A percentile compares a stretch with the other conserved stretches of the same genome.
Conservation (phyloP, 768 basidiomycete species). For the Vishniacozyma victoriae region DNA sequence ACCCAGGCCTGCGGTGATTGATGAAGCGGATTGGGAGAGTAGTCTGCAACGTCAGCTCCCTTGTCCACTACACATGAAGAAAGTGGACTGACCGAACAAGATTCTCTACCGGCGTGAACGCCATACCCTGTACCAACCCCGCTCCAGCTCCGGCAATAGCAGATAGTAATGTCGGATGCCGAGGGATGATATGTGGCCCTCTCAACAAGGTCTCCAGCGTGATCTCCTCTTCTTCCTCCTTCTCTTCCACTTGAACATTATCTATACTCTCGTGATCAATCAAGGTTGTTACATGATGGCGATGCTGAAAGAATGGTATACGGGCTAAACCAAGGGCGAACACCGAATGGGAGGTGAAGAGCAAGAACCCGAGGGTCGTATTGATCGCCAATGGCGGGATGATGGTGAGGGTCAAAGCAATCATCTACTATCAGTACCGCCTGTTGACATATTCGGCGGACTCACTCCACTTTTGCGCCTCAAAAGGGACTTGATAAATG, state of each 20-base stretch:
- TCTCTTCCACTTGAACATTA: not conserved
- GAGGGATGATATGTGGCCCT: slow-evolving; percentile 31
- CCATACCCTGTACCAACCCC: slow-evolving; percentile 36
- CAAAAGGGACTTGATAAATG: slow-evolving; percentile 35
- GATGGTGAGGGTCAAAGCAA: slow-evolving; percentile 32
- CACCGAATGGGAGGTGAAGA: slow-evolving; percentile 44
- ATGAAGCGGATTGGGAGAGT: slow-evolving; percentile 24
- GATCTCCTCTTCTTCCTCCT: slow-evolving; percentile 17
- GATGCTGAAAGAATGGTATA: slow-evolving; percentile 27
- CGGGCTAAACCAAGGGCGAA: slow-evolving; percentile 28
- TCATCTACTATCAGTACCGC: not conserved
- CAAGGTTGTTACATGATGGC: slow-evolving; percentile 61
- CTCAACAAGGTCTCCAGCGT: slow-evolving; percentile 21
- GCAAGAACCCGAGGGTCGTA: slow-evolving; percentile 39
- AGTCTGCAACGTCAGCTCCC: slow-evolving; percentile 9
- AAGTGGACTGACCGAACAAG: slow-evolving; percentile 30
- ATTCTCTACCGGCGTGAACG: slow-evolving; percentile 45
- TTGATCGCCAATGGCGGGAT: slow-evolving; percentile 43
- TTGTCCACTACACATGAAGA: too few species aligned
- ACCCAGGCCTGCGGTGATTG: slow-evolving; percentile 17
- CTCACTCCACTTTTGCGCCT: slow-evolving; percentile 30
- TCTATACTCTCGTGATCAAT: not conserved
- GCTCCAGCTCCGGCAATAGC: slow-evolving; percentile 40
- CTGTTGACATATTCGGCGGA: not conserved
- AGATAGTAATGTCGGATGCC: slow-evolving; percentile 42